Evolutionary conservation across 139 green algal species (phyloP), one percentile per base, ranked within the genome.

Genomic region (Chlorella ohadii): DNA sequence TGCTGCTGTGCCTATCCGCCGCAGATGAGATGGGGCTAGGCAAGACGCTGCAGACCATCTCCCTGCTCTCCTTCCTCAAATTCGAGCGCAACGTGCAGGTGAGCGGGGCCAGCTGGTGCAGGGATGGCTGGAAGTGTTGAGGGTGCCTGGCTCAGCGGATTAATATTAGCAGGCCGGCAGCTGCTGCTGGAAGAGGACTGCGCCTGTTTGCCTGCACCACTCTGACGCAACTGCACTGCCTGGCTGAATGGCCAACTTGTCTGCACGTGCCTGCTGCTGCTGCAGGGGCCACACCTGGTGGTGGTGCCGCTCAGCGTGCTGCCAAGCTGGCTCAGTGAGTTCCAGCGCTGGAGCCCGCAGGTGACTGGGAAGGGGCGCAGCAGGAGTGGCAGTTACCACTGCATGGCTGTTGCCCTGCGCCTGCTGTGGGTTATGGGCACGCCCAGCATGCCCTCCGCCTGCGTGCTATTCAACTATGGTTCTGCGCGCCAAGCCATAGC

Each of bases 31-130:
- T 61, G 91, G 89, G 91, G 0, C 82, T 94, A 39, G 91, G 91
- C 79, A 93, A 95, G 82, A 95, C 91, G 65, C 86, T 95, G 85
- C 92, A 94, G 85, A 87, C 86, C 20, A 87, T 93, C 41, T 78
- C 85, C 13, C 83, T 91, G 47, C 87, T 93, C 38, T 61, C 65
- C 33, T 79, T 91, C 78, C 79, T 93, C 56, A 82, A 86, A 47
- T 57, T 51, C 20, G 75, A 90, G 28, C 57, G 87, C 4, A 34
- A 34, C 33, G 31, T 88, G 19, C 19, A 64, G 33, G 75, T 81
- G 75, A 12, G 75, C 15, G 3, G 51, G 44, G 44, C 11, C 44
- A 55, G 7, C 36, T 27, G 25, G 6, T 36, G 66, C 12, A 41
- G n/a, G 33, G 11, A 2, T 47, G 66, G 11, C 15, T n/a, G 66